A percentile compares a stretch with the other conserved stretches of the same genome.
These are phyloP conservation scores for Gossypium herbaceum DNA, from an alignment of 345 rosid species.

Conservation along the genomic window DNA sequence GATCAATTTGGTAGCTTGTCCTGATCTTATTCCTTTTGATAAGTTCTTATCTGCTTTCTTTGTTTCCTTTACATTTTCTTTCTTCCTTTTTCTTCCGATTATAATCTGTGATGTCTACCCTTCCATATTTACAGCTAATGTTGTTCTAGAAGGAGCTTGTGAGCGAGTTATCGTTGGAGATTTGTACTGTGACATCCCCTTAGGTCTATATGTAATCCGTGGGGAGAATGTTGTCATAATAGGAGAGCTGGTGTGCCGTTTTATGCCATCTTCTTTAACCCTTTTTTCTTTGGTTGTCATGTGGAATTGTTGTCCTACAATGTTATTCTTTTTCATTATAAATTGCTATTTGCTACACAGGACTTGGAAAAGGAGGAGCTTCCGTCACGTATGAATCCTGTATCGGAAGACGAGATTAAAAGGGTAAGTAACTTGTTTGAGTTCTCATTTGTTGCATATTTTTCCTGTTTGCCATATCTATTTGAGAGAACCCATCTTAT, in stretches of 20 bases:
- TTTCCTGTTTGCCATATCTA: too few relatives aligned
- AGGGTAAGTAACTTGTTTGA: slow-evolving; percentile 32
- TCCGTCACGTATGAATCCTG: slow-evolving; percentile 55
- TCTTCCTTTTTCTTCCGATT: slow-evolving; percentile 1
- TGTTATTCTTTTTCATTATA: background rate
- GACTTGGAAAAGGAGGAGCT: slow-evolving; percentile 67
- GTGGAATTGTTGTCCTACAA: background rate
- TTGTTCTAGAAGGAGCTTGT: slow-evolving; percentile 89
- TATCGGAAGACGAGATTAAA: slow-evolving; percentile 50
- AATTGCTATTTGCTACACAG: slow-evolving; percentile 21
- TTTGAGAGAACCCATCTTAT: background rate
- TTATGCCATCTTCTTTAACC: background rate
- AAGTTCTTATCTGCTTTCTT: background rate
- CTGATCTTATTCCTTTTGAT: background rate
- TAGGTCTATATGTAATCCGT: slow-evolving; percentile 84
- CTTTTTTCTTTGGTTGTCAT: background rate
- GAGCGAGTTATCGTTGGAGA: slow-evolving; percentile 87
- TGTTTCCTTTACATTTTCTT: background rate
- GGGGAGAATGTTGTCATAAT: slow-evolving; percentile 92
- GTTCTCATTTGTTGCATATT: background rate
- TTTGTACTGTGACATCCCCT: slow-evolving; percentile 80
- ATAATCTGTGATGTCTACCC: slow-evolving; percentile 12
- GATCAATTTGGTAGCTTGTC: slow-evolving; percentile 74
- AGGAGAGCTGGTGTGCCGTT: slow-evolving; percentile 72
- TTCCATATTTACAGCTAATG: slow-evolving; percentile 56